Evolutionary conservation across 495 filamentous ascomycete species (phyloP), one percentile per base, ranked within the genome.

Genomic region (Pyrenula aspistea): DNA sequence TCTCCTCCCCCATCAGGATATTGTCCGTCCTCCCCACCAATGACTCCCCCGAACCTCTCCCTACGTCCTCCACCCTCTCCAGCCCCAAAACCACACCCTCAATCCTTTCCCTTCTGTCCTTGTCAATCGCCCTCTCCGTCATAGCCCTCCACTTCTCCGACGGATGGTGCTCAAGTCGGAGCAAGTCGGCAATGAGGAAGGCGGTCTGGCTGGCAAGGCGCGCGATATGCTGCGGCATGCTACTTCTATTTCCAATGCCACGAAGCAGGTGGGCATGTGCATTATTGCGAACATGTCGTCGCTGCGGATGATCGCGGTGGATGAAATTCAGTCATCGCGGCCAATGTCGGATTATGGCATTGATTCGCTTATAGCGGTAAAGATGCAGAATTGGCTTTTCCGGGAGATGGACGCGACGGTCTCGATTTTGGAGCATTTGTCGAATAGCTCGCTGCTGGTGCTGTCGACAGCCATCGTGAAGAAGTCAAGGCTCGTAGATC

Each of bases 11-110:
- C 31, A 15, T 15, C 4, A 42, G 31, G 31, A 15, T 4, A 42
- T 42, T 42, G 8, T 42, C 31, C 31, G 31, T 42, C 31, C 31
- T 42, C 31, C 31, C 31, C 31, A 42, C 31, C 31, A 42, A 42
- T 15, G 15, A 42, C 15, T 42, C 31, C 31, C 31, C 31, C 31
- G 15, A 42, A 4, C 15, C 31, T 15, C 31, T 42, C 31, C 8
- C 31, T 8, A 68, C 58, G 22, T 68, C 58, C 10, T 57, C 52
- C 22, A 62, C 47, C 22, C 52, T 58, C 54, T 66, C 65, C 49
- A 73, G 48, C 20, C 42, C 53, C 51, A 72, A 56, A 20, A 67
- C 61, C 22, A 69, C 25, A 36, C 66, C 58, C 62, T 72, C 68
- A 54, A 73, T 75, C 56, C 55, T 57, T 49, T 68, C 61, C 22